phyloP scores from a whole-genome alignment of 2,329 filamentous ascomycete genomes.

The Cladosporium oxysporum region DNA sequence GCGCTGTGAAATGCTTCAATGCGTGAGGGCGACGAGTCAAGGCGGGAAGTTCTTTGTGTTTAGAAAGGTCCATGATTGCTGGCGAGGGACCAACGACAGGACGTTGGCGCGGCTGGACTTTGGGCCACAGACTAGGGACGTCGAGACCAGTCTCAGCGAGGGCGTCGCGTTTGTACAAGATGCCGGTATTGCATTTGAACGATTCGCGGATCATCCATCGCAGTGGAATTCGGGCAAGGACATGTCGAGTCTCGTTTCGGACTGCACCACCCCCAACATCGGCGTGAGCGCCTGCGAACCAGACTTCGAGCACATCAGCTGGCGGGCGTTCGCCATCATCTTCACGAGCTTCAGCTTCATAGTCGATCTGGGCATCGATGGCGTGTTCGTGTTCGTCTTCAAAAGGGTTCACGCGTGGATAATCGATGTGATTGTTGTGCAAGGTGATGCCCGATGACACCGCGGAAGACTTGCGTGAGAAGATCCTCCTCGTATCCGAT shows the following conservation, averaged over 20 bases:
- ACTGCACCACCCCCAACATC: slow-evolving; percentile 51
- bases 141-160: slow-evolving; percentile 48
- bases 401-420: slow-evolving; percentile 2
- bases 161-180: slow-evolving; percentile 43
- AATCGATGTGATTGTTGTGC: neutral
- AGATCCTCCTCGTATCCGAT: neutral
- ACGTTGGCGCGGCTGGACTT: slow-evolving; percentile 36
- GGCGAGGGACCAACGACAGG: slow-evolving; percentile 42
- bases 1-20: slow-evolving; percentile 15
- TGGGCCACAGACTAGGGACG: slow-evolving; percentile 44
- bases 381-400: neutral
- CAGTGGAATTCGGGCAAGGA: slow-evolving; percentile 48
- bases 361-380: slow-evolving; percentile 8
- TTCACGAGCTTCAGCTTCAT: slow-evolving; percentile 21
- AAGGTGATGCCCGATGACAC: neutral
- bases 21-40: slow-evolving; percentile 12
- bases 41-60: slow-evolving; percentile 6
- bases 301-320: slow-evolving; percentile 39
- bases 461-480: neutral
- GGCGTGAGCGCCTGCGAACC: slow-evolving; percentile 47
- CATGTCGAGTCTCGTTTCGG: slow-evolving; percentile 44
- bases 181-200: slow-evolving; percentile 50
- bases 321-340: slow-evolving; percentile 32
- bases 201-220: slow-evolving; percentile 52
- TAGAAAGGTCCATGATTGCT: slow-evolving; percentile 34